Percentiles rank a stretch among this genome's conserved stretches.
These are phyloP conservation scores for Galerina marginata DNA, from an alignment of 768 basidiomycete species.

Conservation along the genomic window DNA sequence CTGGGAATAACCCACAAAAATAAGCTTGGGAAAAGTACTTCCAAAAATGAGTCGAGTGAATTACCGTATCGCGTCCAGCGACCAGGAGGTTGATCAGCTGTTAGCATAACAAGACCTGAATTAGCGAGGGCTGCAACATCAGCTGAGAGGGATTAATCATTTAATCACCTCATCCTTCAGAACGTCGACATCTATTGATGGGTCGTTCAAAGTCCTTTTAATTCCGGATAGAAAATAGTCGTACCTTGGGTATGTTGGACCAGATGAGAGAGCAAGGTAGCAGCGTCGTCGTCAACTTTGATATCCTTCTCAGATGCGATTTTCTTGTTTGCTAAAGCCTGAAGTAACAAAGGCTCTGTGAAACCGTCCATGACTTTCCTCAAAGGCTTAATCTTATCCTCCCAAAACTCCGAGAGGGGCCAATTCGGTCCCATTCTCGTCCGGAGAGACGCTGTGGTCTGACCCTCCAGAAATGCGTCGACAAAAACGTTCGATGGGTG, in stretches of 20 bases:
- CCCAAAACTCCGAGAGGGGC: conserved; percentile 57
- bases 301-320: conserved; percentile 1
- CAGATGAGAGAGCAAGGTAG: conserved; percentile 20
- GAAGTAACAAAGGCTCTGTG: conserved; percentile 19
- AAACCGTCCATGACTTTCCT: conserved; percentile 43
- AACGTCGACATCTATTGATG: conserved; percentile 28
- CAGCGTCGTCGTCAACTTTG: conserved; percentile 1
- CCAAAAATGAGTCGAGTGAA: conserved; percentile 4
- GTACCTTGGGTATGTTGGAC: conserved; percentile 41
- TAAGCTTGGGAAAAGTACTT: not conserved
- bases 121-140: too few species aligned
- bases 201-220: not conserved
- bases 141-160: not conserved
- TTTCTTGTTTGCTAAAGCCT: conserved; percentile 15
- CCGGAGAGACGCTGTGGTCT: conserved; percentile 43
- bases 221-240: not conserved
- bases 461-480: conserved; percentile 53
- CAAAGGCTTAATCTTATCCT: conserved; percentile 43
- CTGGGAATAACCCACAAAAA: conserved; percentile 18
- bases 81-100: conserved; percentile 53
- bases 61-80: conserved; percentile 62
- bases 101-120: not conserved
- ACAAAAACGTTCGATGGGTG: conserved; percentile 44
- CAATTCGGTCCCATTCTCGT: conserved; percentile 44
- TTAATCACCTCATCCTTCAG: conserved; percentile 44